Evolutionary conservation across 768 basidiomycete species (phyloP).

Genomic region (Dentipellis fragilis): DNA sequence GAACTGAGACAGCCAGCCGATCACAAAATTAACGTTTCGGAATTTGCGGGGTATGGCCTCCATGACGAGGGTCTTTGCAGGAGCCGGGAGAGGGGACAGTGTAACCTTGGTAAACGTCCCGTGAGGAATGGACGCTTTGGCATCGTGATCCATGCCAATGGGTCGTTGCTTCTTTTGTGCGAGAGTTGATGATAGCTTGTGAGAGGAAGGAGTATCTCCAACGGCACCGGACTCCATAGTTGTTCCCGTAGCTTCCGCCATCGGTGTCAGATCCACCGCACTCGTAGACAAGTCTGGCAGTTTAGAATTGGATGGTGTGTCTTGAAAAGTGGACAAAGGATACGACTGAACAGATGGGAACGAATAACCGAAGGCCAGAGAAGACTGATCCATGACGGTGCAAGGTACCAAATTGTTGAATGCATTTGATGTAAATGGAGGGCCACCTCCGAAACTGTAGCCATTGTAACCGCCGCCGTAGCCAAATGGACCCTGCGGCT

Average conservation of each 20-base stretch:
- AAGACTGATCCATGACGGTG: no score
- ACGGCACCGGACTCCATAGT: no score
- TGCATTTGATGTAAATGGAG: neutral
- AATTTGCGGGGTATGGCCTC: slow-evolving; percentile 43
- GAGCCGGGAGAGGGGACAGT: slow-evolving; percentile 26
- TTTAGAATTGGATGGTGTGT: no score
- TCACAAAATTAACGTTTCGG: slow-evolving; percentile 31
- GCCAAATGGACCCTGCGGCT: neutral
- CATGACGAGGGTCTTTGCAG: slow-evolving; percentile 43
- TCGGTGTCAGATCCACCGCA: no score
- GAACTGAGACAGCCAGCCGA: slow-evolving; percentile 30
- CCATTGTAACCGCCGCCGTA: neutral
- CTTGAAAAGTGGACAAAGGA: no score
- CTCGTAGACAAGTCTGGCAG: no score
- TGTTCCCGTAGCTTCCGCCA: no score
- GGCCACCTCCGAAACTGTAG: neutral
- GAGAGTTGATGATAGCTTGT: no score
- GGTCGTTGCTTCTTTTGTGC: neutral
- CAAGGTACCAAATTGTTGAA: neutral
- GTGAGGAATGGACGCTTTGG: slow-evolving; percentile 1
- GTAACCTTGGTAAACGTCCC: slow-evolving; percentile 6
- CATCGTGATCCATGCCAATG: slow-evolving; percentile 6
- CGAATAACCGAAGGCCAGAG: no score
- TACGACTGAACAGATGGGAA: no score
- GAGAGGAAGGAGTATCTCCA: no score